Base-by-base conservation (phyloP, 2,329 filamentous ascomycete species). In the Xylariaceae sp. region DNA sequence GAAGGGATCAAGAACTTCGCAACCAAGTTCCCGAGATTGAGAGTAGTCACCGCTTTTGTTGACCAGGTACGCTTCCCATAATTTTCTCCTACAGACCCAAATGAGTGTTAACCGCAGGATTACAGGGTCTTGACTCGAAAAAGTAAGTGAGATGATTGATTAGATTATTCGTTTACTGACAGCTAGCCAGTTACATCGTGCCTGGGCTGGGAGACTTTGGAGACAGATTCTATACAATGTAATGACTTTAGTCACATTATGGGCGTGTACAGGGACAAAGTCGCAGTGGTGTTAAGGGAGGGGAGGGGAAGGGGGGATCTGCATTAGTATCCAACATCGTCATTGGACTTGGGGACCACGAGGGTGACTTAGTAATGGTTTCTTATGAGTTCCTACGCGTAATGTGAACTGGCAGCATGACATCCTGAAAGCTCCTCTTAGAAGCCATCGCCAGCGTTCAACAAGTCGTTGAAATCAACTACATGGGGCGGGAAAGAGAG, bases 131-230 rank as follows among this genome's bases (percentile, higher is more conserved):
- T 59, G 89, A 99, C 72, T 92, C 95, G 70, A 97, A 96, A 80
- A 97, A 96, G 92, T 97, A 81, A 70, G 85, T 79, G 10, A 37
- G 10, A 35, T 16, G 20, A 6, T 42, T 27, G 13, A 39, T 27
- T n/a, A 33, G 44, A 16, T 15, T 44, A 15, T 30, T 53, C 16
- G 26, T 33, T 13, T 36, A 62, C 75, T 79, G 71, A 79, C 70
- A 49, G 57, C 35, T n/a, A 29, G 61, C 60, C 71, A 97, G 93
- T 73, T 97, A 97, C 72, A 97, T 97, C 68, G 85, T 96, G 49
- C 93, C 93, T 23, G 93, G 93, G 23, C 81, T 97, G 15, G 93
- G 93, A 62, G 93, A 97, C 72, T 97, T 97, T 73, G 93, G 93
- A 55, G 93, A 97, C 72, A 82, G 93, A 61, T 97, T 94, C 75